A percentile compares a stretch with the other conserved stretches of the same genome.
Evolutionary conservation across 73 alveolate genomes (phyloP).

Genomic region (Paraurostyla sp.): DNA sequence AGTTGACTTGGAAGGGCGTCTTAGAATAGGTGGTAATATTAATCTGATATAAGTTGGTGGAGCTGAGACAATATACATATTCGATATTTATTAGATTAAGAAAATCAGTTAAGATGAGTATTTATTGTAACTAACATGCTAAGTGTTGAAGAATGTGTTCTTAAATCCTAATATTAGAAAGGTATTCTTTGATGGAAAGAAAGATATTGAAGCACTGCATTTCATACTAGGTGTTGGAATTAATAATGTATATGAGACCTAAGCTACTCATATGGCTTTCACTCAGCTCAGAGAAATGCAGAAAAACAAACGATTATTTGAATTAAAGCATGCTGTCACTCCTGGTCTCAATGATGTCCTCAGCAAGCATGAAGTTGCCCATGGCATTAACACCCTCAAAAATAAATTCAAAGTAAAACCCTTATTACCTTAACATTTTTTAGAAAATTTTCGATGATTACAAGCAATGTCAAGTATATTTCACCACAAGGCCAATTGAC

Average conservation of each 20-base stretch:
- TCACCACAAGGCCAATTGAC: conserved; percentile 48
- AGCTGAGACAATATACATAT: conserved; percentile 20
- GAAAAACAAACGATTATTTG: conserved; percentile 3
- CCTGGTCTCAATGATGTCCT: conserved; percentile 71
- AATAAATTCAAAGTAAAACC: conserved; percentile 37
- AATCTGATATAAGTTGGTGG: conserved; percentile 55
- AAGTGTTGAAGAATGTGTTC: conserved; percentile 11
- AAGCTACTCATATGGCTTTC: conserved; percentile 64
- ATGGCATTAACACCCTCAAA: conserved; percentile 56
- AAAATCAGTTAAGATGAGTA: neutral
- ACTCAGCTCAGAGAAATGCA: neutral
- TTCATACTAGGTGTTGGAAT: conserved; percentile 19
- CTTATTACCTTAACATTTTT: too few relatives aligned
- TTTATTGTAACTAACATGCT: neutral
- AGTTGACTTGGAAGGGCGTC: conserved; percentile 62
- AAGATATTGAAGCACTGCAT: conserved; percentile 64
- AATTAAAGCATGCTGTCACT: conserved; percentile 21
- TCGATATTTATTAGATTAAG: conserved; percentile 33
- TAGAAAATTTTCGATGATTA: conserved; percentile 47
- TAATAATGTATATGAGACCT: conserved; percentile 28
- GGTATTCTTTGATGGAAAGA: conserved; percentile 71
- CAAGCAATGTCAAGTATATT: neutral
- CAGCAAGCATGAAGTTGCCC: conserved; percentile 45
- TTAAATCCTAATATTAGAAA: conserved; percentile 39
- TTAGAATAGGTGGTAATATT: conserved; percentile 40